A percentile compares a stretch with the other conserved stretches of the same genome.
These are phyloP conservation scores for Scedosporium minutisporum DNA, from an alignment of 2,329 filamentous ascomycete species.

Conservation along the genomic window DNA sequence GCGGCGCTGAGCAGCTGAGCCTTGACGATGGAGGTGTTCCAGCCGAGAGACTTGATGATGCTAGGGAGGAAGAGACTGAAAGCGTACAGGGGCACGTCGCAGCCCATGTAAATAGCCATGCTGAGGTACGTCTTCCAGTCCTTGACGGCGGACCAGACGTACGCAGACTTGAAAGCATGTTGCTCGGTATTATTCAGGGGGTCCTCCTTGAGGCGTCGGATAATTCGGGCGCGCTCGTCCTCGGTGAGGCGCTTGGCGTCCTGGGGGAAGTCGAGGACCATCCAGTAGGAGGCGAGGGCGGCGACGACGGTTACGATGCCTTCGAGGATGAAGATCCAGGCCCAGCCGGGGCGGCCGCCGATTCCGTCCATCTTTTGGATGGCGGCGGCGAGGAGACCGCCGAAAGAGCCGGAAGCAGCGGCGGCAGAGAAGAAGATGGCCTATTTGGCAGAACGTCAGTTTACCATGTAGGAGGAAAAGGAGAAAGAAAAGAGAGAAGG, in stretches of 20 bases:
- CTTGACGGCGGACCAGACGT: slow-evolving; percentile 58
- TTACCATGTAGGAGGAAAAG: neutral
- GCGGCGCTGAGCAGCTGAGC: slow-evolving; percentile 50
- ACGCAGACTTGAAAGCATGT: slow-evolving; percentile 61
- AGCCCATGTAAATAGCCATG: slow-evolving; percentile 39
- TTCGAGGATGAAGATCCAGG: slow-evolving; percentile 57
- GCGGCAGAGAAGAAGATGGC: slow-evolving; percentile 76
- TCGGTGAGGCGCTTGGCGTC: slow-evolving; percentile 58
- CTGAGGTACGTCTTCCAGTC: slow-evolving; percentile 66
- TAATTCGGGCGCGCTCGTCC: slow-evolving; percentile 57
- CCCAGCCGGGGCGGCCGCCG: slow-evolving; percentile 42
- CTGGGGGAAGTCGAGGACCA: slow-evolving; percentile 72
- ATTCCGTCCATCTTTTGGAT: slow-evolving; percentile 58
- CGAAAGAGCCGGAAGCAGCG: slow-evolving; percentile 64
- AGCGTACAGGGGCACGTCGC: slow-evolving; percentile 39
- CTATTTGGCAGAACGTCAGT: slow-evolving; percentile 7
- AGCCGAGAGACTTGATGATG: slow-evolving; percentile 34
- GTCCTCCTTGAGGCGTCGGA: slow-evolving; percentile 57
- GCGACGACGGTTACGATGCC: slow-evolving; percentile 58
- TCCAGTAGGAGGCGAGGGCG: slow-evolving; percentile 57
- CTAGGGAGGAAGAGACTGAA: slow-evolving; percentile 48
- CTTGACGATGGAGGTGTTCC: slow-evolving; percentile 23
- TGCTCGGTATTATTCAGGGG: slow-evolving; percentile 55
- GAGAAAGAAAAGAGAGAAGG: neutral
- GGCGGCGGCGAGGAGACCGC: slow-evolving; percentile 58